Base-by-base conservation (phyloP, 441 rosid genomes). In the Gossypium lobatum region DNA sequence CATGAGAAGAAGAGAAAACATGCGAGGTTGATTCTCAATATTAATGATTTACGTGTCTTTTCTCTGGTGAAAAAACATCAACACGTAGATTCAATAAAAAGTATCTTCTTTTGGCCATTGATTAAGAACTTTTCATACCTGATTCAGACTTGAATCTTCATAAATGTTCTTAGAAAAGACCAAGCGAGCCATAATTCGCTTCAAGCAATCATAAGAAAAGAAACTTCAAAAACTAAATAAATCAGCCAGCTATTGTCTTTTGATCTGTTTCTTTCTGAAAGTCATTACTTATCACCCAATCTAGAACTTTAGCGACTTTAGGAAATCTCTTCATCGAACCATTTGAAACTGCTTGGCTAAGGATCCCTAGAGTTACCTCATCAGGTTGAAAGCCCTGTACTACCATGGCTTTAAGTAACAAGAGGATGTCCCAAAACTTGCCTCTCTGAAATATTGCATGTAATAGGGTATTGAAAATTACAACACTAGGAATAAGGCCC, bases 251-350 rank as follows among this genome's bases (percentile, higher is more conserved):
- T 16, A 63, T 34, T 63, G 46, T 16, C 57, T 4, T 67, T 52
- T 28, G 23, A 26, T 68, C 45, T 52, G 60, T 64, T 66, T 55
- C n/a, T 69, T 14, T 46, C 54, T 26, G 31, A 48, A 66, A 46
- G 37, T 46, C 71, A 48, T 7, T 20, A 6, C 71, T 18, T 37
- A 45, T 61, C 55, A 68, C 64, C 46, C 45, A 48, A 61, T 69
- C 70, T 8, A 78, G 45, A 62, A 75, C 18, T 70, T 68, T 28
- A 53, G 76, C 74, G 34, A 74, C 54, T 77, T 60, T 52, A 16
- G 79, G 84, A 57, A 58, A 64, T 17, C 48, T 61, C 70, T 78
- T 81, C 66, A 64, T 7, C 62, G 66, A 75, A 52, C 82, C 80
- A 45, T 60, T 78, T 45, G 71, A 68, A 17, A 6, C 53, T n/a